These are phyloP conservation scores for Phyllostachys edulis DNA, from an alignment of 176 grass and related monocot species.

Conservation along the genomic window DNA sequence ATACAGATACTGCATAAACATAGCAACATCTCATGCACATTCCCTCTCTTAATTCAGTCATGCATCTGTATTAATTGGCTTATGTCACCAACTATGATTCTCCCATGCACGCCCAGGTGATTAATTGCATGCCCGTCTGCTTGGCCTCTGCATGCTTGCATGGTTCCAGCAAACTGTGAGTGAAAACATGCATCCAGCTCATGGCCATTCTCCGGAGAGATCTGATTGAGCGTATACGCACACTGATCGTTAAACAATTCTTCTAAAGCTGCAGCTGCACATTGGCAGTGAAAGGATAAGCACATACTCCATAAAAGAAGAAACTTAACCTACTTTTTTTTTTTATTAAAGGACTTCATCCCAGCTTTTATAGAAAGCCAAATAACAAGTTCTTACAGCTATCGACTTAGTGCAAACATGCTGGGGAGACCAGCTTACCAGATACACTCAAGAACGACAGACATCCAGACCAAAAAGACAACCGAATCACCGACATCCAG, in stretches of 20 bases:
- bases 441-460: no score
- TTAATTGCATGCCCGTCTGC: neutral
- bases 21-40: no score
- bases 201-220: neutral
- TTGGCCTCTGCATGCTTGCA: neutral
- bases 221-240: neutral
- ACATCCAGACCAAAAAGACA: no score
- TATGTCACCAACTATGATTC: neutral
- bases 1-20: neutral
- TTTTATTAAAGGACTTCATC: no score
- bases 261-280: neutral
- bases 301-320: neutral
- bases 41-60: no score
- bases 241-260: neutral
- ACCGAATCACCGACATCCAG: no score
- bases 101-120: neutral
- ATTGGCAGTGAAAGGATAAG: neutral
- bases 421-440: no score
- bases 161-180: neutral
- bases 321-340: no score
- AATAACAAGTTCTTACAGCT: no score
- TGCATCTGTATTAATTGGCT: neutral
- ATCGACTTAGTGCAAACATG: no score
- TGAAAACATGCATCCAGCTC: neutral
- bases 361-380: no score